Conservation (phyloP, 768 basidiomycete species). For the Amanita muscaria region DNA sequence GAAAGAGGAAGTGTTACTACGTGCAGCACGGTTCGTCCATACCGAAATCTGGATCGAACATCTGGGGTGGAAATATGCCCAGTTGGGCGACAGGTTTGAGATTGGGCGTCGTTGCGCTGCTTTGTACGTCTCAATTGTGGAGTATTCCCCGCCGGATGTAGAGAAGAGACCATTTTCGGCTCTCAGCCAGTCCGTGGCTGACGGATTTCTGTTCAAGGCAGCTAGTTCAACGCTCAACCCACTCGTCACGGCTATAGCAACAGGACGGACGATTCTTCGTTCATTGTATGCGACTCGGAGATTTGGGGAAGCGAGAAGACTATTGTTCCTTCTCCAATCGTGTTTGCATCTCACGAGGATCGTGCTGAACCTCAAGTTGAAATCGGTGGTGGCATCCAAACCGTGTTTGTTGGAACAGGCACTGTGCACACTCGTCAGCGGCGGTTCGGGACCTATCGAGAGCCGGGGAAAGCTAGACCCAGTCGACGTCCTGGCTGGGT, state of each 20-base stretch:
- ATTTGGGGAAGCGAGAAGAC: slow-evolving; percentile 56
- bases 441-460: slow-evolving; percentile 37
- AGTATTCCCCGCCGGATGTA: slow-evolving; percentile 47
- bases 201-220: slow-evolving; percentile 65
- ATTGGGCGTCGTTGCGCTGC: slow-evolving; percentile 60
- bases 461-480: slow-evolving; percentile 51
- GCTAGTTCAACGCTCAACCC: slow-evolving; percentile 78
- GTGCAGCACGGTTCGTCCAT: slow-evolving; percentile 72
- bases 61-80: slow-evolving; percentile 76
- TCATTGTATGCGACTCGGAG: slow-evolving; percentile 56
- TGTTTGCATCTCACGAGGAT: slow-evolving; percentile 54
- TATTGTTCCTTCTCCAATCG: slow-evolving; percentile 62
- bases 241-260: slow-evolving; percentile 59
- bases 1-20: slow-evolving; percentile 77
- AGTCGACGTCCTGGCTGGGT: slow-evolving; percentile 63
- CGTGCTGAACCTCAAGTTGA: slow-evolving; percentile 58
- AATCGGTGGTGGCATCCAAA: slow-evolving; percentile 30
- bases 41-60: slow-evolving; percentile 86
- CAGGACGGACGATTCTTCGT: slow-evolving; percentile 48
- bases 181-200: slow-evolving; percentile 56
- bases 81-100: slow-evolving; percentile 77
- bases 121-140: slow-evolving; percentile 61
- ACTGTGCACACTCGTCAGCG: slow-evolving; percentile 54
- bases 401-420: slow-evolving; percentile 70
- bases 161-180: slow-evolving; percentile 49